Base-by-base conservation (phyloP, 1,284 basidiomycete species). In the Bondarzewia mesenterica region DNA sequence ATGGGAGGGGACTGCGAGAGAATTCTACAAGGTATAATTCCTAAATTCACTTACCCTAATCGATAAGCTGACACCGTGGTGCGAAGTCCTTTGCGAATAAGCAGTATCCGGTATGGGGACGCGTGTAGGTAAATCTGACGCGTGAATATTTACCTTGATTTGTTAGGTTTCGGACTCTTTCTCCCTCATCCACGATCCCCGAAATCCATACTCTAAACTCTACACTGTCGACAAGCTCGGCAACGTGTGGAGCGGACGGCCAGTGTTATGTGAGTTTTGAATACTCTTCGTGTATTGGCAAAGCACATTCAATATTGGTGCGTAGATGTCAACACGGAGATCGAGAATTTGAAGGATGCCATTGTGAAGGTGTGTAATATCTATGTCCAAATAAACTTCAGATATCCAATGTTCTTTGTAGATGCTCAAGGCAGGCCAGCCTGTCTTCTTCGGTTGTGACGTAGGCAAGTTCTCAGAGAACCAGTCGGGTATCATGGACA, bases 381-480 rank as follows among this genome's bases (percentile, higher is more conserved):
- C n/a, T 18, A 22, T 14, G 15, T n/a, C n/a, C n/a, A 41, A 16
- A 42, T 42, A n/a, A n/a, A n/a, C n/a, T n/a, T n/a, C n/a, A n/a
- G n/a, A n/a, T n/a, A n/a, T 21, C 14, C 37, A 15, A 22, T 27
- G 7, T 15, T 47, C 12, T 32, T 10, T 23, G 36, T 51, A 78
- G 70, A 75, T 84, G 62, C 82, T 98, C 72, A 92, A 93, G 66
- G 88, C 88, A 21, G 91, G 92, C 43, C 81, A 85, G 38, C 89
- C 95, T 1, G 87, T 96, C 42, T 97, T 95, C 77, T 95, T 95
- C 61, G 94, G 94, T 1, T 96, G 91, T 63, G 93, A 91, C 60
- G 85, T 92, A 29, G 86, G 85, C 42, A 77, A 93, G 59, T 90
- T 81, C 61, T 86, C 85, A 1, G 80, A 91, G 56, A 70, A 71